Conservation (phyloP, 306 rosid species). For the Lotus japonicus region DNA sequence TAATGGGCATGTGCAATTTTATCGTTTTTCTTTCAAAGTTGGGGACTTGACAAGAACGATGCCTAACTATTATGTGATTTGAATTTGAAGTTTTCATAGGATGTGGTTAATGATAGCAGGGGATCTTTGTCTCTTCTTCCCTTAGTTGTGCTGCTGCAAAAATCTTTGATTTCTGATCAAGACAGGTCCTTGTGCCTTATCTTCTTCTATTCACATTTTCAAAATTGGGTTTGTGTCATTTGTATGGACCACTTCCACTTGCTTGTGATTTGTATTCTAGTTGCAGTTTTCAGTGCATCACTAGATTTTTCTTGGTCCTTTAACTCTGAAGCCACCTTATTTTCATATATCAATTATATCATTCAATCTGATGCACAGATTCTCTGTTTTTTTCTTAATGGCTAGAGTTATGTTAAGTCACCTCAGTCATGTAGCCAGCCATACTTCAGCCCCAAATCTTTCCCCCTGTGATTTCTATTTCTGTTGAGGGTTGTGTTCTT, state of each 20-base stretch:
- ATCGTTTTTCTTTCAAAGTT: not conserved
- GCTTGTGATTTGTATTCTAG: not conserved
- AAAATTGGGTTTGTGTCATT: slow-evolving; percentile 27
- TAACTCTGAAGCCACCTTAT: too few species aligned
- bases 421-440: too few species aligned
- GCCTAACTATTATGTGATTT: slow-evolving; percentile 10
- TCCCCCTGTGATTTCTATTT: too few species aligned
- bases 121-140: slow-evolving; percentile 45
- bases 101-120: slow-evolving; percentile 26
- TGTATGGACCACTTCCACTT: slow-evolving; percentile 57
- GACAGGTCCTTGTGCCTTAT: slow-evolving; percentile 49
- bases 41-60: slow-evolving; percentile 2
- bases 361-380: slow-evolving; percentile 3
- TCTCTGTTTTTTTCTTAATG: slow-evolving; percentile 22
- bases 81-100: slow-evolving; percentile 21
- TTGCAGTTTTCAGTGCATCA: not conserved
- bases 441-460: too few species aligned
- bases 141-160: slow-evolving; percentile 14
- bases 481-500: not conserved
- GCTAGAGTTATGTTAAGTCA: too few species aligned
- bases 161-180: slow-evolving; percentile 12
- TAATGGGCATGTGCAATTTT: not conserved
- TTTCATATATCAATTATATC: too few species aligned
- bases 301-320: too few species aligned
- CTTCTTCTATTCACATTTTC: slow-evolving; percentile 33